Conservation (phyloP, 202 grass and related monocot genomes). For the Cymbopogon flexuosus region DNA sequence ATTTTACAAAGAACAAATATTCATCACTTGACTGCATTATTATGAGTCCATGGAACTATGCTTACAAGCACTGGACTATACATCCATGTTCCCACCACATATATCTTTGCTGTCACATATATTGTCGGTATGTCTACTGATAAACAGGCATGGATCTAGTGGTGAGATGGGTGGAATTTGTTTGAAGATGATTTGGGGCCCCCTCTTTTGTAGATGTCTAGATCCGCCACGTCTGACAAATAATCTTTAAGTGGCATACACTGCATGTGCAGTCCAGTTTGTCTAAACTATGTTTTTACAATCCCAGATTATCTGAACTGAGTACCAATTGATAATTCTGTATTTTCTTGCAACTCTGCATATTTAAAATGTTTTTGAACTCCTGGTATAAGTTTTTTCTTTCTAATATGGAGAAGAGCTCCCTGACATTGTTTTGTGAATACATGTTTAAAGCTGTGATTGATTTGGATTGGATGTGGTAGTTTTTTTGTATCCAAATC, state of each 20-base stretch:
- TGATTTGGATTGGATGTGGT: background rate
- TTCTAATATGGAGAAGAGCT: background rate
- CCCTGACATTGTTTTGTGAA: background rate
- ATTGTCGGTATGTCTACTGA: background rate
- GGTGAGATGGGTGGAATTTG: background rate
- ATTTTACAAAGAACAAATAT: background rate
- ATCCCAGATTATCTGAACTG: background rate
- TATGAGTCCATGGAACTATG: too few relatives aligned
- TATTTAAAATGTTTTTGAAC: background rate
- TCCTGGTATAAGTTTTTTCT: background rate
- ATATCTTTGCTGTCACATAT: background rate
- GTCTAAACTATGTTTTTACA: background rate
- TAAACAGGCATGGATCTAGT: too few relatives aligned
- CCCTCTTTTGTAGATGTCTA: background rate
- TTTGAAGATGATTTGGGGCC: background rate
- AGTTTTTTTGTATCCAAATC: background rate
- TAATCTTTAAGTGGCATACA: background rate
- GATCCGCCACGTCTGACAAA: background rate
- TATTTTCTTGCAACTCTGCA: background rate
- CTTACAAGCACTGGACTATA: background rate
- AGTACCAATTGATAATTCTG: background rate
- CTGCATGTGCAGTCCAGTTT: background rate
- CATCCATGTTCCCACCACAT: background rate
- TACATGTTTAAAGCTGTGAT: background rate
- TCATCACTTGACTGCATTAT: background rate